phyloP scores from a whole-genome alignment of 1,139 yeast genomes.

The Trichomonascaceae sp. region DNA sequence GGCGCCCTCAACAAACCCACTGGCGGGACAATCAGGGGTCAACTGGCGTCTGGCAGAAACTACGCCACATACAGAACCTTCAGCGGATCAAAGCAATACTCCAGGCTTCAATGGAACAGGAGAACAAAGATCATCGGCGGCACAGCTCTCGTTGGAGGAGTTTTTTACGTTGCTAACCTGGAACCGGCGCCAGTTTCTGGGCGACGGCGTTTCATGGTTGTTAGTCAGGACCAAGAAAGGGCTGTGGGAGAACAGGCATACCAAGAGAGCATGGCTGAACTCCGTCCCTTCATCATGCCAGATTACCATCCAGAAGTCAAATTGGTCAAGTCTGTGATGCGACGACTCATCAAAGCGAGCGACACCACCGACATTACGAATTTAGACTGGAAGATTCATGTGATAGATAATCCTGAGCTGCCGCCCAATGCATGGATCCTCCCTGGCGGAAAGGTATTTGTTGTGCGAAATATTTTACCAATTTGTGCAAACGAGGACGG shows the following conservation, averaged over 20 bases:
- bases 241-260: conserved; percentile 61
- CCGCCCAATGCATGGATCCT: conserved; percentile 95
- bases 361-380: conserved; percentile 19
- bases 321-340: conserved; percentile 48
- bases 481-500: conserved; percentile 79
- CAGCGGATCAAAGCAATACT: no score
- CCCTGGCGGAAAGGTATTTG: conserved; percentile 93
- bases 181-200: conserved; percentile 78
- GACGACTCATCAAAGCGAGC: conserved; percentile 37
- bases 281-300: conserved; percentile 23
- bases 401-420: conserved; percentile 50
- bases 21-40: no score
- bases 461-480: conserved; percentile 66
- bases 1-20: no score
- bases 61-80: no score
- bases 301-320: conserved; percentile 32
- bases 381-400: conserved; percentile 70
- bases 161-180: conserved; percentile 49
- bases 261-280: conserved; percentile 37
- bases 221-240: conserved; percentile 54
- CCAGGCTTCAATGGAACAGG: no score
- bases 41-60: no score
- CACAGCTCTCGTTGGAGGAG: conserved; percentile 21
- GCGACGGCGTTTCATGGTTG: conserved; percentile 59
- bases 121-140: no score